Base-by-base conservation (phyloP, 805 yeast species). In the Yamadazyma insecticola region DNA sequence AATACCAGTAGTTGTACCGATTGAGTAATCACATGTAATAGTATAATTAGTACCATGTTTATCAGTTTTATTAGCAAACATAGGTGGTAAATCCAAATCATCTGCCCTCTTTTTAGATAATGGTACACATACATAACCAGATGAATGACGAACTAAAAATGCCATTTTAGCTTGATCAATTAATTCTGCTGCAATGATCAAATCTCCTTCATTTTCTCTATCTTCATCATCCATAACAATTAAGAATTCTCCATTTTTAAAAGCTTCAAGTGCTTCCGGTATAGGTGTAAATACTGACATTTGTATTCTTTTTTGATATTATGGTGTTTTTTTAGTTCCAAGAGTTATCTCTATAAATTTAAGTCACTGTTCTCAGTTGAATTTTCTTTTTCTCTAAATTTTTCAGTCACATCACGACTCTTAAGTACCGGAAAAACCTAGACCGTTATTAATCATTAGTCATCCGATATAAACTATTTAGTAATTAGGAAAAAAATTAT, bases 11-110 rank as follows among this genome's bases (percentile, higher is more conserved):
- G 97, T 87, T 22, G 97, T 89, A 21, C 95, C 96, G 35, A 81
- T 81, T 21, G 74, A 77, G 40, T 64, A 78, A 53, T 92, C 99
- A 32, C 85, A 85, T 1, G 97, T 87, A 29, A 92, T 78, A 1
- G 98, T 92, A 60, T 92, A 92, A 2, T 97, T 97, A 2, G 99
- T 92, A 8, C 95, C 95, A 47, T 92, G 97, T 53, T 95, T 78
- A 53, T 92, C 98, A 5, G 65, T 56, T 35, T 70, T 63, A 39
- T 69, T 68, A 33, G 70, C 64, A 33, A 78, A 59, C 92, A 92
- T 81, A 30, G 84, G 70, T 26, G 89, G 96, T 35, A 92, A 71
- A 24, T 81, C 81, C 29, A 92, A 70, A 30, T 67, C 55, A 51
- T 90, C 95, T 2, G 97, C 97, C 35, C 83, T 66, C 38, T 72